Evolutionary conservation across 2,329 filamentous ascomycete species (phyloP).

Genomic region (Achaetomium macrosporum): DNA sequence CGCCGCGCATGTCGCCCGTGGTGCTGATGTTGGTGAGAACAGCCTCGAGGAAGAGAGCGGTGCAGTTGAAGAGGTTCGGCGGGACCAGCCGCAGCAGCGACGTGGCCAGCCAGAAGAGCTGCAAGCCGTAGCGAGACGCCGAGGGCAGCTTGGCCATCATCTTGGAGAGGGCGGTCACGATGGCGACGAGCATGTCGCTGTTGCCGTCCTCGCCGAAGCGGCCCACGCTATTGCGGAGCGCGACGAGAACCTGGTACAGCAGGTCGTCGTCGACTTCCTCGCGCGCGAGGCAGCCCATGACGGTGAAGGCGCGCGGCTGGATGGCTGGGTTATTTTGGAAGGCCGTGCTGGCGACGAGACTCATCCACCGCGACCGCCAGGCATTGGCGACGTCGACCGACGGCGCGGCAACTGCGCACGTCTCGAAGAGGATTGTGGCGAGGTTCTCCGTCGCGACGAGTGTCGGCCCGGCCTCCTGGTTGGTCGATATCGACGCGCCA

Average conservation of each 20-base stretch:
- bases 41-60: conserved; percentile 58
- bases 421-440: conserved; percentile 56
- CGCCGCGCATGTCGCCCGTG: conserved; percentile 52
- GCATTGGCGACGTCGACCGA: conserved; percentile 60
- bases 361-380: conserved; percentile 70
- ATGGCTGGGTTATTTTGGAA: conserved; percentile 69
- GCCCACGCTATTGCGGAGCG: conserved; percentile 58
- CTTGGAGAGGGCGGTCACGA: conserved; percentile 61
- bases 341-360: conserved; percentile 63
- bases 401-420: conserved; percentile 57
- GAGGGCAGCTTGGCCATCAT: conserved; percentile 65
- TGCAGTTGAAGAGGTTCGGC: conserved; percentile 57
- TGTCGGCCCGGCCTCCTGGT: conserved; percentile 47
- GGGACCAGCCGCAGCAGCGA: conserved; percentile 61
- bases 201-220: conserved; percentile 59
- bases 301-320: conserved; percentile 62
- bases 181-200: conserved; percentile 63
- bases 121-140: conserved; percentile 60
- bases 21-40: conserved; percentile 59
- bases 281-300: conserved; percentile 65
- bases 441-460: conserved; percentile 55
- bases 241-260: conserved; percentile 64
- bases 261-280: conserved; percentile 68
- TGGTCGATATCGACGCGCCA: conserved; percentile 48
- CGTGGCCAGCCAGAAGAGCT: conserved; percentile 65